A percentile compares a stretch with the other conserved stretches of the same genome.
phyloP scores from a whole-genome alignment of 345 rosid species.

The Corchorus olitorius region DNA sequence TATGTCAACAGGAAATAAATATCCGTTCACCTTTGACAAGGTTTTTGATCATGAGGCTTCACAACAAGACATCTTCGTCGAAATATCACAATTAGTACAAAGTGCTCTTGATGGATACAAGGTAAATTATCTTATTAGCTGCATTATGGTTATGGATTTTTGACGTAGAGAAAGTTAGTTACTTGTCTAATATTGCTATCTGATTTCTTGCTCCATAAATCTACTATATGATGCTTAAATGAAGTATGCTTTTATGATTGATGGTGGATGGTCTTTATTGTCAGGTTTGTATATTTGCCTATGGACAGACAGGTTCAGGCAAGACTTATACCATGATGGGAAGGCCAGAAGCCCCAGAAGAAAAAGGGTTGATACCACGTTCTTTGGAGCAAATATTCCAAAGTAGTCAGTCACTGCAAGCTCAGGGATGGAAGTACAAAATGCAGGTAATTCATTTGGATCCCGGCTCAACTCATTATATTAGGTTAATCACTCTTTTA shows the following conservation, averaged over 20 bases:
- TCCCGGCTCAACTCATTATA: not conserved
- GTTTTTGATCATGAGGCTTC: slow-evolving; percentile 85
- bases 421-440: slow-evolving; percentile 95
- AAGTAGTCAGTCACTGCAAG: slow-evolving; percentile 63
- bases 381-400: slow-evolving; percentile 88
- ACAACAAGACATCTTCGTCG: slow-evolving; percentile 85
- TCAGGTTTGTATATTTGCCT: slow-evolving; percentile 98
- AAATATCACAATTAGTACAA: slow-evolving; percentile 91
- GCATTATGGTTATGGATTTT: too few relatives aligned
- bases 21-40: slow-evolving; percentile 90
- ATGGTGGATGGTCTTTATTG: not conserved
- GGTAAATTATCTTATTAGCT: slow-evolving; percentile 38
- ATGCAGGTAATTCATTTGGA: slow-evolving; percentile 64
- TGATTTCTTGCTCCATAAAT: not conserved
- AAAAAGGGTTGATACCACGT: slow-evolving; percentile 90
- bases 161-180: not conserved
- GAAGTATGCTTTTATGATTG: not conserved
- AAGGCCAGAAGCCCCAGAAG: slow-evolving; percentile 64
- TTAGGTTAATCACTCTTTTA: not conserved
- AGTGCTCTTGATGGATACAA: slow-evolving; percentile 98
- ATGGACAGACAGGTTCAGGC: slow-evolving; percentile 98
- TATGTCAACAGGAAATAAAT: slow-evolving; percentile 61
- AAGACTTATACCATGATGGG: slow-evolving; percentile 99
- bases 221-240: too few relatives aligned
- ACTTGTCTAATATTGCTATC: not conserved